Conservation (phyloP, 2,329 filamentous ascomycete genomes). For the Fusarium bulbicola region DNA sequence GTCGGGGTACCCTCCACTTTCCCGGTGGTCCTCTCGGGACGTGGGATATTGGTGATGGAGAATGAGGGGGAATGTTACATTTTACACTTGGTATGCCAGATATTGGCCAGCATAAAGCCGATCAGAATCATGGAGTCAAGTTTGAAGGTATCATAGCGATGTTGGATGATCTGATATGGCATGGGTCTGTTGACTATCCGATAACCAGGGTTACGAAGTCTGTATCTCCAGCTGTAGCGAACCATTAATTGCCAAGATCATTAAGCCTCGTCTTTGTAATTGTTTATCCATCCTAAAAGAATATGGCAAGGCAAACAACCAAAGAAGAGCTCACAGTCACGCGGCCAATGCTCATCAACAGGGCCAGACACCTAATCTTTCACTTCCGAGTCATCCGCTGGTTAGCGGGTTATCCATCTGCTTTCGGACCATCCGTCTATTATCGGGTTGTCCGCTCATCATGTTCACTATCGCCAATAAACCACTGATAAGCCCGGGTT, state of each 20-base stretch:
- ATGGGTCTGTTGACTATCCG: neutral
- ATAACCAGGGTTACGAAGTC: too few relatives aligned
- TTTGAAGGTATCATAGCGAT: rapidly evolving
- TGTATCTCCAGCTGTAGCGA: neutral
- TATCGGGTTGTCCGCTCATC: neutral
- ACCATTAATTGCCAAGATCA: too few relatives aligned
- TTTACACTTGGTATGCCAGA: neutral
- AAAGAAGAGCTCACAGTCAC: neutral
- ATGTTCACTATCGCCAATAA: neutral
- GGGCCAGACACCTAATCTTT: too few relatives aligned
- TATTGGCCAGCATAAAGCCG: rapidly evolving
- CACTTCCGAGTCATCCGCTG: neutral
- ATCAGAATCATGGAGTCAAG: neutral
- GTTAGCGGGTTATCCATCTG: neutral
- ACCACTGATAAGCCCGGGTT: neutral
- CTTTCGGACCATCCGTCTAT: neutral
- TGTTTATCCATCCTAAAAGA: rapidly evolving
- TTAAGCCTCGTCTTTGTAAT: rapidly evolving
- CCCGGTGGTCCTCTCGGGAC: constrained; percentile 24
- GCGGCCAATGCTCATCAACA: neutral
- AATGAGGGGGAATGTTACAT: neutral
- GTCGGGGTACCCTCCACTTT: constrained; percentile 8
- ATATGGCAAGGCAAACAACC: neutral
- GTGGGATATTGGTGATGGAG: neutral
- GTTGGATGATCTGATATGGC: neutral